These are phyloP conservation scores for Trametes elegans DNA, from an alignment of 768 basidiomycete genomes.

Conservation along the genomic window DNA sequence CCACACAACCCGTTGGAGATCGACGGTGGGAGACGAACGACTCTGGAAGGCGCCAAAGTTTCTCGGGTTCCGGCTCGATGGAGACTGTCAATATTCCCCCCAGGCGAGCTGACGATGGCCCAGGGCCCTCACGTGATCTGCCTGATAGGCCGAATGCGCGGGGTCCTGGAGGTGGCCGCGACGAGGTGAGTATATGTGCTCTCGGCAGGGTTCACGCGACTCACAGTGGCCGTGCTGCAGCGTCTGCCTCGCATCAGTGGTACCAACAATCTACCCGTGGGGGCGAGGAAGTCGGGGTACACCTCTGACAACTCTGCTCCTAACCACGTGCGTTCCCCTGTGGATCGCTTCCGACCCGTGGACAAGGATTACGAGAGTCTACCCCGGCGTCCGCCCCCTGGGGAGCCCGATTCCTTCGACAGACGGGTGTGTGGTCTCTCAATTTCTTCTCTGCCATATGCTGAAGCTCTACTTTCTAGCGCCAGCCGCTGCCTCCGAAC, in stretches of 20 bases:
- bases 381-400: not conserved
- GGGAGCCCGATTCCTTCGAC: not conserved
- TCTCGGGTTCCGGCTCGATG: not conserved
- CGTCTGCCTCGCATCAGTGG: constrained; percentile 9
- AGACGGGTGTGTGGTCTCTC: not conserved
- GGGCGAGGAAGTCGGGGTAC: not conserved
- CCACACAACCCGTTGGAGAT: too few species aligned
- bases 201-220: too few species aligned
- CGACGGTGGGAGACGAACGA: constrained; percentile 7
- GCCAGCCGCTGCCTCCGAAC: not conserved
- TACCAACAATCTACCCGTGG: constrained; percentile 15
- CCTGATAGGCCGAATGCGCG: not conserved
- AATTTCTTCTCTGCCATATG: too few species aligned
- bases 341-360: not conserved
- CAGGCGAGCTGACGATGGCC: not conserved
- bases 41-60: not conserved
- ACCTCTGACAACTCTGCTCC: not conserved
- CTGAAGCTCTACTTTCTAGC: not conserved
- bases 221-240: constrained; percentile 1
- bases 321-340: not conserved
- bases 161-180: not conserved
- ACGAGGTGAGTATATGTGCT: not conserved
- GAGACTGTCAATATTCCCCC: not conserved
- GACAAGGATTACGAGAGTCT: not conserved
- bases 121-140: not conserved